Evolutionary conservation across 495 filamentous ascomycete genomes (phyloP).

Genomic region (Penicillium cosmopolitanum): DNA sequence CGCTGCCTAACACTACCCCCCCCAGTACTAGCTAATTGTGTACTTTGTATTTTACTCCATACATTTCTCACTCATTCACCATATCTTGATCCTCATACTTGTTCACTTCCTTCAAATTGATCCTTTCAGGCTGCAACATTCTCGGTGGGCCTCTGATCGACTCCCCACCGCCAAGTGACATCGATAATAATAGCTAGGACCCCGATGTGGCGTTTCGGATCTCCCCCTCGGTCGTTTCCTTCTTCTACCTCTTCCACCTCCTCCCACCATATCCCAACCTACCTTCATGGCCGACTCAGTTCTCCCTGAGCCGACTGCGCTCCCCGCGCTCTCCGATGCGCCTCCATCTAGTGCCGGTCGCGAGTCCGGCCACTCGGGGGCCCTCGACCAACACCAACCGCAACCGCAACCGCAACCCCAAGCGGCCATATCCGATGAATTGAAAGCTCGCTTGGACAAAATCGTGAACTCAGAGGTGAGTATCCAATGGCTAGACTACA

Average conservation of each 20-base stretch:
- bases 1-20: constrained; percentile 2
- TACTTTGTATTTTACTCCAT: background rate
- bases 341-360: constrained; percentile 42
- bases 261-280: background rate
- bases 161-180: constrained; percentile 29
- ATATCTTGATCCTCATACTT: background rate
- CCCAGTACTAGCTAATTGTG: no score
- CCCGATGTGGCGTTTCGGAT: constrained; percentile 3
- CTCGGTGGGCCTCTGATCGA: constrained; percentile 22
- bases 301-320: constrained; percentile 32
- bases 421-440: constrained; percentile 39
- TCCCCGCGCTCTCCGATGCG: constrained; percentile 41
- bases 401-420: constrained; percentile 23
- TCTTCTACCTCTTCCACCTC: constrained; percentile 6
- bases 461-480: constrained; percentile 70
- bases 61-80: background rate
- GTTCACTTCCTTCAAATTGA: background rate
- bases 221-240: constrained; percentile 4
- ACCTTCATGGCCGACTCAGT: constrained; percentile 41
- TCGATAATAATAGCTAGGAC: constrained; percentile 24
- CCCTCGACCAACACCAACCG: constrained; percentile 26
- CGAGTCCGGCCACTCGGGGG: constrained; percentile 29
- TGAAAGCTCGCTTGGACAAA: constrained; percentile 57
- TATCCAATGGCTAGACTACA: background rate
- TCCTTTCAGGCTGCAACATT: constrained; percentile 12